A percentile compares a stretch with the other conserved stretches of the same genome.
phyloP scores from a whole-genome alignment of 2,329 filamentous ascomycete genomes.

The Zasmidium angulare region DNA sequence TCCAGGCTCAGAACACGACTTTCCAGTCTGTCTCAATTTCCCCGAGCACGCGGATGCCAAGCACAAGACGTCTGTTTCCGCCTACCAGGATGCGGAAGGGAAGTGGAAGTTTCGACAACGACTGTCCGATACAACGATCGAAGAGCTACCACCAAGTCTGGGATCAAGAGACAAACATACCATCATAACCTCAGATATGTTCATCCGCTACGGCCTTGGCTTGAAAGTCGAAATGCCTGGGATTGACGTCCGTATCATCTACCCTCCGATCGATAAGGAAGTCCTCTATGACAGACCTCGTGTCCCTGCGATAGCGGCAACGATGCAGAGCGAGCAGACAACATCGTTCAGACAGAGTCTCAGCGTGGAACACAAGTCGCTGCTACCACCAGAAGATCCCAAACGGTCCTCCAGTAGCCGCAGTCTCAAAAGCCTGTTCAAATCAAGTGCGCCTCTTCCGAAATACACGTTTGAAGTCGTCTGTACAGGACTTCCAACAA shows the following conservation, averaged over 20 bases:
- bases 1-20: slow-evolving; percentile 8
- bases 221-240: slow-evolving; percentile 14
- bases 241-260: slow-evolving; percentile 13
- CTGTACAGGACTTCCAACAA: slow-evolving; percentile 7
- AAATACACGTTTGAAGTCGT: slow-evolving; percentile 14
- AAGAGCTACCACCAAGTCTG: slow-evolving; percentile 12
- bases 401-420: too few species aligned
- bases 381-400: slow-evolving; percentile 4
- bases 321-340: slow-evolving; percentile 1
- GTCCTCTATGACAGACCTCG: slow-evolving; percentile 18
- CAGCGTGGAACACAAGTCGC: slow-evolving; percentile 10
- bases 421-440: slow-evolving; percentile 13
- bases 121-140: slow-evolving; percentile 3
- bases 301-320: slow-evolving; percentile 11
- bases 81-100: slow-evolving; percentile 9
- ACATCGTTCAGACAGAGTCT: slow-evolving; percentile 8
- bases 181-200: slow-evolving; percentile 5
- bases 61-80: slow-evolving; percentile 7
- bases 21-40: slow-evolving; percentile 14
- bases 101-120: slow-evolving; percentile 9
- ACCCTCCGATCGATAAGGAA: neutral
- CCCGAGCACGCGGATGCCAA: slow-evolving; percentile 8
- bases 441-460: slow-evolving; percentile 11
- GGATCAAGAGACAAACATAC: neutral
- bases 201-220: slow-evolving; percentile 6